Conservation (phyloP, 805 yeast genomes). For the Isabelozyma heimii region DNA sequence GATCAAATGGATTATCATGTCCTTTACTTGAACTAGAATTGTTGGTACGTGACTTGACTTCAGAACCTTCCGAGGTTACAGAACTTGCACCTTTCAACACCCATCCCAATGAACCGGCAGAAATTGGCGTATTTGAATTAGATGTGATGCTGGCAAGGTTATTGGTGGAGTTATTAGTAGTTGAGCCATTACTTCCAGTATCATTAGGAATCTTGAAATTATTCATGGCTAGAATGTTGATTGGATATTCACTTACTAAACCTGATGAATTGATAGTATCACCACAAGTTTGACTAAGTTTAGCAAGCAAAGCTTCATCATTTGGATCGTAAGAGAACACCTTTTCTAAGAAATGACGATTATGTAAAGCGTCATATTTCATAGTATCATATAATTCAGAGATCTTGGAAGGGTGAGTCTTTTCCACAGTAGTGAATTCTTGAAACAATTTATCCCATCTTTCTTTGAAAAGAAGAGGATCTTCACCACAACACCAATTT, state of each 20-base stretch:
- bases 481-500: constrained; percentile 97
- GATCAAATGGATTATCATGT: constrained; percentile 57
- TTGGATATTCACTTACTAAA: constrained; percentile 69
- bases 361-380: constrained; percentile 97
- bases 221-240: constrained; percentile 72
- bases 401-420: constrained; percentile 95
- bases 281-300: constrained; percentile 40
- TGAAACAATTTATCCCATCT: constrained; percentile 96
- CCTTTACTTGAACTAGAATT: constrained; percentile 27
- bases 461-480: constrained; percentile 83
- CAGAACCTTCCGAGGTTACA: constrained; percentile 10
- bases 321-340: constrained; percentile 67
- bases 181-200: constrained; percentile 10
- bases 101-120: constrained; percentile 75
- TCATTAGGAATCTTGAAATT: constrained; percentile 61
- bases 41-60: constrained; percentile 17
- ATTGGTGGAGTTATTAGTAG: constrained; percentile 20
- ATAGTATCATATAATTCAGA: constrained; percentile 96
- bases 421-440: constrained; percentile 89
- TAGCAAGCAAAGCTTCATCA: constrained; percentile 31
- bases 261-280: constrained; percentile 47
- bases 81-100: constrained; percentile 48
- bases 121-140: constrained; percentile 18
- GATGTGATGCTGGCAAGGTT: constrained; percentile 18
- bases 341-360: constrained; percentile 80